Evolutionary conservation across 2,329 filamentous ascomycete species (phyloP), one percentile per base, ranked within the genome.

Genomic region (Ophiostoma triangulosporum): DNA sequence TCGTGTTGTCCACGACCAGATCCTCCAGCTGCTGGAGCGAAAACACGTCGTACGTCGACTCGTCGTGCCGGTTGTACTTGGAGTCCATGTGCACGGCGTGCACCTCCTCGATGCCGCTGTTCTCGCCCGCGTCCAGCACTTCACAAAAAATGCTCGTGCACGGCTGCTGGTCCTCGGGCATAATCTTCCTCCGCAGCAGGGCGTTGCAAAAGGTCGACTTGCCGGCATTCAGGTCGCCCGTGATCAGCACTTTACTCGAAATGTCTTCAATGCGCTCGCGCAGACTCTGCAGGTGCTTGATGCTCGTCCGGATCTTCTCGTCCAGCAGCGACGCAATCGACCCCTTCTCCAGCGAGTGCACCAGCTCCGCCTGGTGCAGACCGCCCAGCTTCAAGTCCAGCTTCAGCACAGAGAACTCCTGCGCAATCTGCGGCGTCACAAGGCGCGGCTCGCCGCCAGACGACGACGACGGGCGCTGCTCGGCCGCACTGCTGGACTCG

Each of bases 161-260:
- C 1, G 93, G 93, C 65, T 97, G 93, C 67, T 98, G 91, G 62
- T 98, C 93, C 68, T 97, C 93, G 0, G 93, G 93, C 4, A 98
- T 70, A 27, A 98, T 80, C 68, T 97, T 97, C 57, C 90, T 81
- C 57, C 93, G 84, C 38, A 98, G 70, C 2, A 98, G 73, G n/a
- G 93, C 93, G 68, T 98, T 98, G 71, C 93, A 98, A 63, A 98
- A 98, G 1, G 93, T 98, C 4, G 93, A 98, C 66, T 98, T 98
- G 64, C 93, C 93, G 8, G 93, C 91, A 64, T 98, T 98, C 52
- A 98, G 70, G 65, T 98, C 93, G 63, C 93, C 93, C 0, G 93
- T 98, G 17, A 98, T 83, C 55, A 98, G 71, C 1, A 98, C 93
- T 67, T 98, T 98, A 69, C 91, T 97, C 4, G 91, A 88, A 0